Evolutionary conservation across 2,329 filamentous ascomycete species (phyloP).

Genomic region (Blastomyces gilchristii): DNA sequence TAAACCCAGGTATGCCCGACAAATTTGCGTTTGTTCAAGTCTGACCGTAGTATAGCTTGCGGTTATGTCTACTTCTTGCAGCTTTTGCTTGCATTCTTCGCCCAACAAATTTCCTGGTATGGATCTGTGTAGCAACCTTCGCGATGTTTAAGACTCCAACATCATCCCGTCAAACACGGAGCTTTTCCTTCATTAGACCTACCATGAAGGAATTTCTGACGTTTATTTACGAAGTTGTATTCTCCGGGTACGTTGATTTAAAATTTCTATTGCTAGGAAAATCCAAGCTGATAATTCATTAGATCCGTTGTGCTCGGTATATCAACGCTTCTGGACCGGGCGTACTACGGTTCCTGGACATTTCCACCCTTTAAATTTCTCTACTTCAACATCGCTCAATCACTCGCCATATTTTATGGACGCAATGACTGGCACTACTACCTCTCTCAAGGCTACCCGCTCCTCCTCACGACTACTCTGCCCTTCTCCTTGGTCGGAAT

Average conservation of each 20-base stretch:
- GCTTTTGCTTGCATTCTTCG: conserved; percentile 75
- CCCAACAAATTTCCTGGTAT: conserved; percentile 82
- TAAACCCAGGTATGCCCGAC: conserved; percentile 20
- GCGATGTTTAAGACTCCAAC: conserved; percentile 34
- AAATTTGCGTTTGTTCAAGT: not conserved
- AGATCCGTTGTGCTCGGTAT: conserved; percentile 45
- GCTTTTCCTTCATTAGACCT: conserved; percentile 1
- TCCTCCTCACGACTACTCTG: conserved; percentile 72
- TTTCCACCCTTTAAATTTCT: conserved; percentile 82
- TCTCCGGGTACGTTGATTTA: conserved; percentile 43
- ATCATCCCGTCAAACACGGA: not conserved
- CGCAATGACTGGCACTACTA: conserved; percentile 89
- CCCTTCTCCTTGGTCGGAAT: conserved; percentile 64
- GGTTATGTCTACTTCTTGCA: conserved; percentile 61
- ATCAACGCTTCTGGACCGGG: conserved; percentile 59
- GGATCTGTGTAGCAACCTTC: conserved; percentile 56
- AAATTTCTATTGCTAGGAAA: not conserved
- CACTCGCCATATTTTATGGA: conserved; percentile 86
- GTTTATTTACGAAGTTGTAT: conserved; percentile 52
- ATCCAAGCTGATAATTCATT: not conserved
- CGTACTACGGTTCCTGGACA: conserved; percentile 77
- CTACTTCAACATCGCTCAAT: conserved; percentile 81
- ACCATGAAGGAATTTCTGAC: conserved; percentile 25
- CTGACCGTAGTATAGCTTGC: conserved; percentile 36
- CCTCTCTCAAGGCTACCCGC: conserved; percentile 74